Conservation (phyloP, 2,329 filamentous ascomycete genomes). For the Esteya vermicola region DNA sequence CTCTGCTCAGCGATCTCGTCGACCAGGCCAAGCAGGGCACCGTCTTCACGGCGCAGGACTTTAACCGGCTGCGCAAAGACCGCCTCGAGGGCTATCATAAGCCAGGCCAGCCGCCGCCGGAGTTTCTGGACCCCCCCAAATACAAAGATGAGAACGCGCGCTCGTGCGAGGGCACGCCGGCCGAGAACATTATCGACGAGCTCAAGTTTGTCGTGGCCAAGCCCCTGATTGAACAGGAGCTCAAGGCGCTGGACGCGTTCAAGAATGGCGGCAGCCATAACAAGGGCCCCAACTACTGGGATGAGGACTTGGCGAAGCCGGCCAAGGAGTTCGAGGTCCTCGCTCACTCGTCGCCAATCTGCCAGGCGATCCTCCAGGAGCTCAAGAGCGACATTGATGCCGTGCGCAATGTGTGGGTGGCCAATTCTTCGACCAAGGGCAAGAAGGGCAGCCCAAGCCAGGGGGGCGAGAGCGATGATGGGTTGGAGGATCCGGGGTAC, state of each 20-base stretch:
- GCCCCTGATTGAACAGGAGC: conserved; percentile 22
- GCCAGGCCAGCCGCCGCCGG: conserved; percentile 10
- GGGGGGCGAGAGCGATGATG: neutral
- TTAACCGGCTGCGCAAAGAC: conserved; percentile 19
- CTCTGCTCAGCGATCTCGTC: conserved; percentile 37
- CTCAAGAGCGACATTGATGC: conserved; percentile 20
- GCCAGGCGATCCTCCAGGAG: conserved; percentile 17
- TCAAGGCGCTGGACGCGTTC: conserved; percentile 18
- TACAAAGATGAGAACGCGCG: conserved; percentile 26
- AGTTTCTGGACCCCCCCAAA: conserved; percentile 24
- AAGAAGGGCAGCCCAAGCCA: neutral
- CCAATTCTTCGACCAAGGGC: too few relatives aligned
- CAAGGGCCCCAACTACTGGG: conserved; percentile 15
- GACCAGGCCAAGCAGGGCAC: conserved; percentile 44
- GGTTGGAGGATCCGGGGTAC: conserved; percentile 10
- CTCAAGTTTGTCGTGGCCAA: conserved; percentile 42
- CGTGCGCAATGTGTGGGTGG: conserved; percentile 21
- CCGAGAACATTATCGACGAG: conserved; percentile 42
- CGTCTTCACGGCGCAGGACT: conserved; percentile 29
- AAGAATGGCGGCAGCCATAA: neutral
- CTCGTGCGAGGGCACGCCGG: conserved; percentile 17
- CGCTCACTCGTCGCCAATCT: conserved; percentile 14
- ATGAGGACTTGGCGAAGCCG: conserved; percentile 21
- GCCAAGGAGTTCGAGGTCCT: conserved; percentile 20
- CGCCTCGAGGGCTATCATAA: conserved; percentile 9